Percentiles rank a stretch among this genome's conserved stretches.
phyloP scores from a whole-genome alignment of 2,329 filamentous ascomycete species.

The Xylaria hypoxylon region DNA sequence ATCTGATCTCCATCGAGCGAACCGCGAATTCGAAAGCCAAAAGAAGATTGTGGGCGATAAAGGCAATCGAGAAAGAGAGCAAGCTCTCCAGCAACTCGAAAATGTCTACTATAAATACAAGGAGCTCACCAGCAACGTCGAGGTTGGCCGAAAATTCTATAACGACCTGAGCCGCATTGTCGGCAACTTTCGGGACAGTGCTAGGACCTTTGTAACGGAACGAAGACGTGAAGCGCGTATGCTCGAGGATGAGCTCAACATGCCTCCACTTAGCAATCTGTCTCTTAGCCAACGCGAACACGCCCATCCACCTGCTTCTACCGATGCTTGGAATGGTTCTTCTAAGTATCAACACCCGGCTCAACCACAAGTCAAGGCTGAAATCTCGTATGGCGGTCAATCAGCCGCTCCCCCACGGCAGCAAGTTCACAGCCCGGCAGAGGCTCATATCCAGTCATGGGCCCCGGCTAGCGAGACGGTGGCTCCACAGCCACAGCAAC shows the following conservation, averaged over 20 bases:
- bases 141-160: slow-evolving; percentile 94
- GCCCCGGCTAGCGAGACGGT: slow-evolving; percentile 58
- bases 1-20: slow-evolving; percentile 77
- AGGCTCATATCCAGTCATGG: slow-evolving; percentile 71
- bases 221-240: slow-evolving; percentile 83
- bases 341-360: slow-evolving; percentile 41
- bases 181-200: slow-evolving; percentile 79
- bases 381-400: slow-evolving; percentile 28
- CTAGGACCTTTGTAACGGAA: slow-evolving; percentile 82
- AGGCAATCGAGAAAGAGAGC: slow-evolving; percentile 79
- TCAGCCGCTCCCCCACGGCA: slow-evolving; percentile 47
- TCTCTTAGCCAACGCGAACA: slow-evolving; percentile 42
- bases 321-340: slow-evolving; percentile 26
- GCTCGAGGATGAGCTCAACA: slow-evolving; percentile 58
- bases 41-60: slow-evolving; percentile 73
- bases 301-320: slow-evolving; percentile 14
- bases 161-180: slow-evolving; percentile 94
- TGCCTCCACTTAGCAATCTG: slow-evolving; percentile 49
- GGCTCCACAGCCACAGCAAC: slow-evolving; percentile 60
- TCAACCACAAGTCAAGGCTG: slow-evolving; percentile 37
- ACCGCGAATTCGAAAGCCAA: slow-evolving; percentile 80
- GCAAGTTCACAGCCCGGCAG: slow-evolving; percentile 48
- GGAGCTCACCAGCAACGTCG: slow-evolving; percentile 91
- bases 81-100: slow-evolving; percentile 87
- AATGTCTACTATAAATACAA: slow-evolving; percentile 96